Conservation (phyloP, 108 stramenopile genomes). For the Cyclotella distinguenda region DNA sequence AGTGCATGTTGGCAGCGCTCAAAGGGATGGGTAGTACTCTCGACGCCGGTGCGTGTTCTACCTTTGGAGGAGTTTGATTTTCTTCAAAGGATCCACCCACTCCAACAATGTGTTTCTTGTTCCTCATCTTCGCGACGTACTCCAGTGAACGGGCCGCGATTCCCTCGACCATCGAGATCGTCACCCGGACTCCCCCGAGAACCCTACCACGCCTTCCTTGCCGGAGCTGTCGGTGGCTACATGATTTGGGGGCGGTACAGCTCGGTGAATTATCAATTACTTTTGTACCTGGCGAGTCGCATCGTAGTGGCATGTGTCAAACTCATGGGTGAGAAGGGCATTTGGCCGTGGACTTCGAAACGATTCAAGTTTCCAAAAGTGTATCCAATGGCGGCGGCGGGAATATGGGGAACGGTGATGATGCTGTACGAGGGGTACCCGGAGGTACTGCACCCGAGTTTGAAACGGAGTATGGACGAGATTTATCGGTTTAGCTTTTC, state of each 20-base stretch:
- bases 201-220: constrained; percentile 74
- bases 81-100: no score
- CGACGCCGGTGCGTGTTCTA: neutral
- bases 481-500: constrained; percentile 62
- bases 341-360: constrained; percentile 42
- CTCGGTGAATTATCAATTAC: constrained; percentile 75
- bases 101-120: neutral
- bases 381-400: constrained; percentile 65
- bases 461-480: constrained; percentile 84
- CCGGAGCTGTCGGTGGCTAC: constrained; percentile 80
- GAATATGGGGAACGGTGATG: constrained; percentile 83
- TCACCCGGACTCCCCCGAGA: constrained; percentile 67
- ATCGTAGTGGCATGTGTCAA: constrained; percentile 62
- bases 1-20: constrained; percentile 39
- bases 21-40: constrained; percentile 44
- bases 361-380: constrained; percentile 28
- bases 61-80: constrained; percentile 6
- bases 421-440: constrained; percentile 81
- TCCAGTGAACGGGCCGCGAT: constrained; percentile 60
- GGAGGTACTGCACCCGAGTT: constrained; percentile 72
- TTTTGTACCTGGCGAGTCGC: constrained; percentile 80
- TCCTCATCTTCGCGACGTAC: neutral
- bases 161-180: neutral
- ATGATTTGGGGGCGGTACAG: constrained; percentile 82
- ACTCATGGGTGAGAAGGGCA: constrained; percentile 55